Conservation (phyloP, 192 early-diverging fungal genomes). For the Coemansia sp. region DNA sequence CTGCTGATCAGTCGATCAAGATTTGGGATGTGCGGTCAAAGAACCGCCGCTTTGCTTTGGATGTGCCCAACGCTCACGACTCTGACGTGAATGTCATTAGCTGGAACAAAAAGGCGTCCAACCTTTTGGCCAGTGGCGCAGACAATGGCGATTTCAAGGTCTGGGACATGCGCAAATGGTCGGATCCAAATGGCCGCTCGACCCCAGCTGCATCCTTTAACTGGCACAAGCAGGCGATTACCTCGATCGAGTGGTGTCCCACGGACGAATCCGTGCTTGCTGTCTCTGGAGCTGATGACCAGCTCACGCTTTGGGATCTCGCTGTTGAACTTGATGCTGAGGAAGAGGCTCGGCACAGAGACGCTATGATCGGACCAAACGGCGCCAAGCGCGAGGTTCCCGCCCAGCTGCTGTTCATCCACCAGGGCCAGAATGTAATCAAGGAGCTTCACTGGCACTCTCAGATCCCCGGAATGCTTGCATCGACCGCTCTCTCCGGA, state of each 20-base stretch:
- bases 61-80: constrained; percentile 73
- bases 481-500: constrained; percentile 82
- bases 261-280: constrained; percentile 88
- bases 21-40: constrained; percentile 93
- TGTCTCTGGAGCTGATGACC: constrained; percentile 91
- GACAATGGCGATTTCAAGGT: constrained; percentile 93
- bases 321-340: constrained; percentile 95
- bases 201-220: constrained; percentile 89
- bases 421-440: constrained; percentile 89
- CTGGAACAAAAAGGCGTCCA: constrained; percentile 86
- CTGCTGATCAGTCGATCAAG: constrained; percentile 86
- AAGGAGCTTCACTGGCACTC: constrained; percentile 98
- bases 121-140: constrained; percentile 88
- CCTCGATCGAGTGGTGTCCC: constrained; percentile 97
- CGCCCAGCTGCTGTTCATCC: constrained; percentile 91
- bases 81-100: constrained; percentile 95
- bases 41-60: constrained; percentile 68
- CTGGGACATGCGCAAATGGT: constrained; percentile 86
- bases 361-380: constrained; percentile 54
- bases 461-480: constrained; percentile 88
- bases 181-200: constrained; percentile 40
- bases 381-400: constrained; percentile 79
- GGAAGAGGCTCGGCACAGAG: constrained; percentile 66
- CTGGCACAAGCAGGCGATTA: constrained; percentile 91
- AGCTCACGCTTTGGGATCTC: constrained; percentile 96